Conservation (phyloP, 164 flowering plant species). For the Paratinospora sagittata region DNA sequence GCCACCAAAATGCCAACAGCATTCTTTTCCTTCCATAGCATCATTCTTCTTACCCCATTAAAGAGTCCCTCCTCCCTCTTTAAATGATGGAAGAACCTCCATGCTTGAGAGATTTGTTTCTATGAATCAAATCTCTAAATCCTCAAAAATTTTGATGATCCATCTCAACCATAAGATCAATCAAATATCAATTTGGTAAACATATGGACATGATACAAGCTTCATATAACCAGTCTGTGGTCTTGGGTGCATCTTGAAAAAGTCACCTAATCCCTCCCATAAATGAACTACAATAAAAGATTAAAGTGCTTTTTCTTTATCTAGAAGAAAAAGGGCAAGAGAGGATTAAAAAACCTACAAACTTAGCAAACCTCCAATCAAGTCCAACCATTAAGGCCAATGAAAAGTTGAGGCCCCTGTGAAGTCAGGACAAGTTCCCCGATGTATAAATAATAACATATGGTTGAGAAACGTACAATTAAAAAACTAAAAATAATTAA, state of each 20-base stretch:
- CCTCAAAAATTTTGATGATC: background rate
- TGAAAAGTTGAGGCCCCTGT: slow-evolving; percentile 2
- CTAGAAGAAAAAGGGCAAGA: background rate
- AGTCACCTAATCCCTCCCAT: background rate
- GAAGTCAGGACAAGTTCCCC: background rate
- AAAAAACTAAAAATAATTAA: background rate
- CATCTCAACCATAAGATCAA: background rate
- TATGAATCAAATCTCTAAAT: too few species aligned
- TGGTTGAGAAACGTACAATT: background rate
- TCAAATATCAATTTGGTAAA: background rate
- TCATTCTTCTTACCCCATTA: background rate
- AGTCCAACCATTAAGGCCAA: background rate
- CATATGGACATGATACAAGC: background rate
- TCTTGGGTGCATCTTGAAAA: background rate
- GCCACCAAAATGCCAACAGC: background rate
- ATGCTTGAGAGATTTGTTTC: background rate
- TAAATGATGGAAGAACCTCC: background rate
- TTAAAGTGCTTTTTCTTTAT: background rate
- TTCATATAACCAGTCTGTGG: background rate
- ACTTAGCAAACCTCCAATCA: background rate
- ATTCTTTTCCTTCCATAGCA: background rate
- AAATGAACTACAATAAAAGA: background rate
- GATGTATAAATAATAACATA: background rate
- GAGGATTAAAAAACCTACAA: background rate
- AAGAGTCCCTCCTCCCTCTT: background rate